phyloP scores from a whole-genome alignment of 306 rosid species.

The Mucuna pruriens region DNA sequence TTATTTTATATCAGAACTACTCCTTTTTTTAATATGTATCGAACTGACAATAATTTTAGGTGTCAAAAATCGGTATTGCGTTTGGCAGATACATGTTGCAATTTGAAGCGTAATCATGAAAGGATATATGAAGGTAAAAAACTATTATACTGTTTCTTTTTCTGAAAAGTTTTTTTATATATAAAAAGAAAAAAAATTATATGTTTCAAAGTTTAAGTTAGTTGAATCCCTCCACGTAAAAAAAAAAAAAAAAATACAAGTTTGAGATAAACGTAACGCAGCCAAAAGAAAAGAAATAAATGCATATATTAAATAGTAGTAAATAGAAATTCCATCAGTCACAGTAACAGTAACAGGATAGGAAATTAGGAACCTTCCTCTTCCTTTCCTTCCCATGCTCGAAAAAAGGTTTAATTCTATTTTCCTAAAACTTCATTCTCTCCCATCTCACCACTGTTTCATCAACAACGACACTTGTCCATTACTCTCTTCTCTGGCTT shows the following conservation, averaged over 20 bases:
- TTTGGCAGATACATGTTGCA: background rate
- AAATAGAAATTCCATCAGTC: background rate
- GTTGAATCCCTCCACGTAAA: too few relatives aligned
- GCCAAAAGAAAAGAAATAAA: background rate
- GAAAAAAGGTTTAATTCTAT: background rate
- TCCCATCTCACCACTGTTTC: background rate
- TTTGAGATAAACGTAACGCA: too few relatives aligned
- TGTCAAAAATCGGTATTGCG: background rate
- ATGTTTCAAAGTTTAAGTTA: too few relatives aligned
- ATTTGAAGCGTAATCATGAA: too few relatives aligned
- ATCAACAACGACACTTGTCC: background rate
- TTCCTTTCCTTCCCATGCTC: background rate
- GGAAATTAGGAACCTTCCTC: conserved; percentile 48
- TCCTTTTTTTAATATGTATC: too few relatives aligned
- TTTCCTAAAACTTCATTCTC: background rate
- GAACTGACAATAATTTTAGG: background rate
- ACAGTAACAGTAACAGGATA: background rate
- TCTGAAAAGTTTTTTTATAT: too few relatives aligned
- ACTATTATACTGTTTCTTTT: too few relatives aligned
- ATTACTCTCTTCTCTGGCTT: background rate
- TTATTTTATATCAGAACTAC: too few relatives aligned
- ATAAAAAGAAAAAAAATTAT: too few relatives aligned
- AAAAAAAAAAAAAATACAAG: too few relatives aligned
- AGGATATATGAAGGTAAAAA: too few relatives aligned
- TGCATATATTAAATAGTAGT: background rate